Conservation (phyloP, 495 filamentous ascomycete species). For the Xylaria flabelliformis region DNA sequence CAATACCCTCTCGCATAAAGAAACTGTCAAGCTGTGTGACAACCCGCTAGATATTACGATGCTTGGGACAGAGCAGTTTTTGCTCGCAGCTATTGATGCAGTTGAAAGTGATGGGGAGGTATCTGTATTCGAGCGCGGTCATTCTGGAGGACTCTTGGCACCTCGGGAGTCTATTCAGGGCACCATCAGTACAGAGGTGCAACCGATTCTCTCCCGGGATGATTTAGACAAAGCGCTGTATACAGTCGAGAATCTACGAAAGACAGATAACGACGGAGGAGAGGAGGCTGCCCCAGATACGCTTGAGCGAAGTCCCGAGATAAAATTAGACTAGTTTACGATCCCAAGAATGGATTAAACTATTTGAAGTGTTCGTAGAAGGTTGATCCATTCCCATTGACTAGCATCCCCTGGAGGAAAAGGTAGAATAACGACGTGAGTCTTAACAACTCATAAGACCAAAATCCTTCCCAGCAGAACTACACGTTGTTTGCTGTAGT, state of each 20-base stretch:
- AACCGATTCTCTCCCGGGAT: constrained; percentile 44
- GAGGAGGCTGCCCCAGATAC: constrained; percentile 29
- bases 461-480: not conserved
- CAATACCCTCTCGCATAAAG: constrained; percentile 51
- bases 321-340: not conserved
- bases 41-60: constrained; percentile 66
- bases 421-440: not conserved
- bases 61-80: constrained; percentile 33
- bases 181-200: constrained; percentile 18
- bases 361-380: not conserved
- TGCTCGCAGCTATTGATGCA: constrained; percentile 65
- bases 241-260: constrained; percentile 73
- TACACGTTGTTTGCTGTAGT: not conserved
- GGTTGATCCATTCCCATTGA: not conserved
- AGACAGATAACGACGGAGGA: constrained; percentile 60
- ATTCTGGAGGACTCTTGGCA: constrained; percentile 26
- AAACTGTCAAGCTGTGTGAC: constrained; percentile 59
- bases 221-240: constrained; percentile 69
- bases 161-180: constrained; percentile 29
- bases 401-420: not conserved
- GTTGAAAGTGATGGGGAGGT: constrained; percentile 6
- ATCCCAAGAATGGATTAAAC: not conserved
- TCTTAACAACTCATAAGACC: not conserved
- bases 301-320: constrained; percentile 11
- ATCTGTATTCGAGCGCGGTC: constrained; percentile 32